Evolutionary conservation across 164 flowering plant species (phyloP), one percentile per base, ranked within the genome.

Genomic region (Vitis labrusca): DNA sequence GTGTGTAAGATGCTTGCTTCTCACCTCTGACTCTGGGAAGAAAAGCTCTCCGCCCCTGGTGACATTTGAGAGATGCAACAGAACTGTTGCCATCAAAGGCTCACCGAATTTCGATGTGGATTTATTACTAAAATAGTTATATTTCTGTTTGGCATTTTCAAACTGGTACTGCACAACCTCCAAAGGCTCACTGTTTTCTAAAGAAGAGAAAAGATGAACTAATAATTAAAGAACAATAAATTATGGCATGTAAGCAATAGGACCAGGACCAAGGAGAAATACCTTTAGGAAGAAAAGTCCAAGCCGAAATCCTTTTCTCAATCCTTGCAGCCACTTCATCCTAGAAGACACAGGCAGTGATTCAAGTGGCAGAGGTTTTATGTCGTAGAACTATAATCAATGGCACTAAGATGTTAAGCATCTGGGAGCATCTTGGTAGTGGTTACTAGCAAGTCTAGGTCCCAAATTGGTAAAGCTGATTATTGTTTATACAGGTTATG

Each of bases 261-360:
- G 16, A 65, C 12, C 27, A 59, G 19, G 57, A 61, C 19, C 10
- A n/a, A 63, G 59, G 59, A 47, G 67, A 62, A 6, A 66, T 78
- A 89, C 98, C 94, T 82, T 78, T 79, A 15, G 98, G 98, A 79
- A 94, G 91, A 73, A 92, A 85, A 57, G 88, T 91, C 97, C 97
- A 94, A 47, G 90, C 86, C 19, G 94, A 84, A 78, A 90, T 85
- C 75, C 85, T 83, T 64, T 90, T 88, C 77, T 92, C 97, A 62
- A 94, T 87, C 73, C 83, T 79, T 71, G 80, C 70, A 72, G 81
- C 79, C 63, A 86, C 51, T 17, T 77, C 82, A 79, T 89, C 97
- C 97, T 93, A 61, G 58, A 70, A 73, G 73, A 13, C 50, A 61
- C 17, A 73, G 59, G 27, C 19, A 59, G 11, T 29, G 54, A 17